Evolutionary conservation across 352 stramenopile species (phyloP), one percentile per base, ranked within the genome.

Genomic region (Thraustochytrium sp.): DNA sequence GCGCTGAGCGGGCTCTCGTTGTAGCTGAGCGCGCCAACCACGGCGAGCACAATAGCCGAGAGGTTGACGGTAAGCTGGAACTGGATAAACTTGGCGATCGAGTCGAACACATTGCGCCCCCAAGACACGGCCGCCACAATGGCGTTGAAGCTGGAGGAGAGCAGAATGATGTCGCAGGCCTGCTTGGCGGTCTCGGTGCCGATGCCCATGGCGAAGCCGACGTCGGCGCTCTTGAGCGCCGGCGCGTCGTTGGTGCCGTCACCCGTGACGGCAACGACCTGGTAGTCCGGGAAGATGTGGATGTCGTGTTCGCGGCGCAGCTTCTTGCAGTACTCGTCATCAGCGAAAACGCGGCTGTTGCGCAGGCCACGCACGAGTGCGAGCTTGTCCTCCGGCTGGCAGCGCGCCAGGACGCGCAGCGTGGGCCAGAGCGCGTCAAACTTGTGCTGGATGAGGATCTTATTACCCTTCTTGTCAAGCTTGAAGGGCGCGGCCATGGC

Each of bases 211-310:
- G 95, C 96, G 86, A 99, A 85, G 5, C 86, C 86, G 21, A 88
- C 84, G 53, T 87, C 65, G 21, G 85, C 82, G 29, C 61, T 78
- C 86, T 98, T 98, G 9, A 99, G 89, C 2, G 97, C 96, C 26
- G 96, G 97, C 5, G 96, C 96, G 88, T 99, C 97, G 88, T 99
- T 99, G 18, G 97, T 98, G 44, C 97, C 97, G 85, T 99, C 97
- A n/a, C 97, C 97, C n/a, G 97, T 99, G 90, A 99, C 98, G 4
- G 95, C 96, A 53, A 99, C 94, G 0, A 97, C 92, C 83, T 96
- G 88, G 9, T 53, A 80, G 26, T 80, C 68, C 0, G 82, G 68
- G 42, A 80, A 80, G 51, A 80, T 80, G 68, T 80, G 48, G 61
- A 92, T 92, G 36, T 87, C 84, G 59, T 91, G 68, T 68, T 90